Base-by-base conservation (phyloP, 1,284 basidiomycete genomes). In the Apiotrichum akiyoshidainum region DNA sequence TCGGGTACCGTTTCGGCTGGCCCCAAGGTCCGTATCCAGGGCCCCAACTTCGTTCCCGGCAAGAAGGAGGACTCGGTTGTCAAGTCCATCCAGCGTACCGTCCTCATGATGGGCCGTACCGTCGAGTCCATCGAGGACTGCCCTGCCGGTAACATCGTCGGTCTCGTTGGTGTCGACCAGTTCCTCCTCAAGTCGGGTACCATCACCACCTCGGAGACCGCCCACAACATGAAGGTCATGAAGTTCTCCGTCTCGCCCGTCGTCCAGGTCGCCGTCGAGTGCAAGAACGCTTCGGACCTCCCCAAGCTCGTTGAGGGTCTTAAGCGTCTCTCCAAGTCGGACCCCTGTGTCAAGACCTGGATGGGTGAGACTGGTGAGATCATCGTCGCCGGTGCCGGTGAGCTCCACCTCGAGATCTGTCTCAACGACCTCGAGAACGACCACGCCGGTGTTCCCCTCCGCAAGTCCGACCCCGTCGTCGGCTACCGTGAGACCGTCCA, bases 201-300 rank as follows among this genome's bases (percentile, higher is more conserved):
- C 67, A 87, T 99, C 73, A 98, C 96, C 66, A 87, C 89, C 65
- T 93, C 92, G 60, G 96, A 99, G 83, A 97, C 94, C 59, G 96
- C 96, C 55, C 96, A 99, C 86, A 99, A 99, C 86, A 96, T 99
- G 92, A 92, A 84, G 84, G 94, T 99, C 81, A 99, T 99, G 95
- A 93, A 91, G 84, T 96, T 95, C 86, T 95, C 92, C 78, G 96
- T 99, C 65, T 99, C 96, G 46, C 96, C 95, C 73, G 96, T 99
- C 86, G 96, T 99, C 51, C 96, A 89, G 80, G 92, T 98, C 77
- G 92, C 95, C 71, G 96, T 99, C 75, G 96, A 99, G 82, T 95
- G 98, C 81, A 99, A 99, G 89, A 99, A 99, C 81, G 94, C 95
- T 67, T 86, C 92, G 67, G 95, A 99, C 85, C 84, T 99, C 61